Evolutionary conservation across 805 yeast genomes (phyloP), one percentile per base, ranked within the genome.

Genomic region (Schwanniomyces pseudopolymorphus): DNA sequence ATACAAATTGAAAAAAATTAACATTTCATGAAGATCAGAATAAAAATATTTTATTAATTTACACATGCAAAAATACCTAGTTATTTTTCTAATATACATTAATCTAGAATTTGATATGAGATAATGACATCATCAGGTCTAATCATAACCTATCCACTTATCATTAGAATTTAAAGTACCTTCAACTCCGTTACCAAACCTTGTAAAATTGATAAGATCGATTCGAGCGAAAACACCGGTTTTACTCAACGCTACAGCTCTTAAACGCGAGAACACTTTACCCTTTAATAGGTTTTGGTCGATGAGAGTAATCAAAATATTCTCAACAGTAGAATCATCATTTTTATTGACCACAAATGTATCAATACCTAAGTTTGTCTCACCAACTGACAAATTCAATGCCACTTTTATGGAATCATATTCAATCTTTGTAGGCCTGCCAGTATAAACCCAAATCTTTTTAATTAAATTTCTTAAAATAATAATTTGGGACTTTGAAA

Each of bases 231-330:
- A 78, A 2, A 75, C 75, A 19, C 67, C 68, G 8, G 63, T 59
- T 44, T 70, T 76, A 24, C 79, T 71, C 8, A 78, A 57, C 0
- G 79, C 66, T 2, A 74, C 65, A 4, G 67, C 61, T 35, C 72
- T 62, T 8, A 67, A 57, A 28, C 72, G 59, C 0, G 79, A 69
- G 28, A 72, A 65, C 0, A 80, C 55, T 47, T 81, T 81, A 0
- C 83, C 86, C 49, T 74, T 78, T 28, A 83, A 53, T 14, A 80
- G 57, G 45, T 77, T 79, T 46, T 78, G 79, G 49, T 79, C 84
- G 35, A 79, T 74, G n/a, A 83, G 54, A 2, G 79, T 62, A 11
- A 78, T 66, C 39, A 81, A 59, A 6, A 81, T 53, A 43, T 79
- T 81, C 48, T 81, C 85, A 9, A 75, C 69, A 33, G 75, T 63